A percentile compares a stretch with the other conserved stretches of the same genome.
Conservation (phyloP, 805 yeast genomes). For the Saccharomycopsis microspora region DNA sequence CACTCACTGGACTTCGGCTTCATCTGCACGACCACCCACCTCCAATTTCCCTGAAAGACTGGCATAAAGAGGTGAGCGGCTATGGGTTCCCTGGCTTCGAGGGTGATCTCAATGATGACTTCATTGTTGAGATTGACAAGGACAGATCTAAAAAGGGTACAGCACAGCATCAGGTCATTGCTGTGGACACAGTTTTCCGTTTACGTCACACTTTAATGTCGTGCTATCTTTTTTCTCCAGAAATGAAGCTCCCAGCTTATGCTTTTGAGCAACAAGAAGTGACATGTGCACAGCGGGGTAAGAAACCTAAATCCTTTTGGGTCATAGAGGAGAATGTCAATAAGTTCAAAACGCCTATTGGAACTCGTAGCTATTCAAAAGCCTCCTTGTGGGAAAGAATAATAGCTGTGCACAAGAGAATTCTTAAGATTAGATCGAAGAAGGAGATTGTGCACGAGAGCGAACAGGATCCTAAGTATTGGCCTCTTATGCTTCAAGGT, state of each 20-base stretch:
- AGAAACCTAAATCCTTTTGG: constrained; percentile 68
- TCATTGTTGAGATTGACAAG: constrained; percentile 61
- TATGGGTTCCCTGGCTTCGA: constrained; percentile 67
- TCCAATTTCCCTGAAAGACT: constrained; percentile 64
- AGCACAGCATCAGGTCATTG: constrained; percentile 47
- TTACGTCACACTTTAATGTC: constrained; percentile 73
- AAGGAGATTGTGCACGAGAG: constrained; percentile 62
- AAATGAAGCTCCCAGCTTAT: constrained; percentile 69
- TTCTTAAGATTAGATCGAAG: constrained; percentile 80
- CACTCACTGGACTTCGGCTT: constrained; percentile 47
- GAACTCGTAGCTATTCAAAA: constrained; percentile 38
- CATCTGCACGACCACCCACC: constrained; percentile 72
- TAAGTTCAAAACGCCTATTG: constrained; percentile 12
- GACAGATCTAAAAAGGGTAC: constrained; percentile 35
- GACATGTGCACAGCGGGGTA: constrained; percentile 64
- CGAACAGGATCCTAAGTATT: constrained; percentile 72
- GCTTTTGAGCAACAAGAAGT: constrained; percentile 81
- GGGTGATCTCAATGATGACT: constrained; percentile 82
- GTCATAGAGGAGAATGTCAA: constrained; percentile 65
- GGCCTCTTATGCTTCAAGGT: constrained; percentile 75
- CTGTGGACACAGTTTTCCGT: constrained; percentile 64
- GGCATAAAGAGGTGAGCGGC: constrained; percentile 76
- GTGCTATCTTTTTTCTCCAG: constrained; percentile 63
- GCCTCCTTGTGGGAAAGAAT: constrained; percentile 71
- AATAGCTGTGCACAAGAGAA: constrained; percentile 62